Evolutionary conservation across 257 asterid species (phyloP), one percentile per base, ranked within the genome.

Genomic region (Solanum pimpinellifolium): DNA sequence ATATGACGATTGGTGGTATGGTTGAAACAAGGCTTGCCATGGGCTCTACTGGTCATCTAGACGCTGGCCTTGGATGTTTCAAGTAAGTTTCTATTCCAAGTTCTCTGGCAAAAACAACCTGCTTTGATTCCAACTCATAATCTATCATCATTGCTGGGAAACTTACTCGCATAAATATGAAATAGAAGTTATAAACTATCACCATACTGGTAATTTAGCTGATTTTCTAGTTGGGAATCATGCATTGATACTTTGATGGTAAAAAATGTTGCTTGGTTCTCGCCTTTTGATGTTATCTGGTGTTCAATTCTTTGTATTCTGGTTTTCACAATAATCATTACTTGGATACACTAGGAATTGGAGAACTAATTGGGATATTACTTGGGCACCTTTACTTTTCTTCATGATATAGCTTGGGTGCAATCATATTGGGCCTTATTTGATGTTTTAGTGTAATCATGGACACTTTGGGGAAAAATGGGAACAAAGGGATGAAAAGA

Each of bases 21-120:
- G 99, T 96, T 88, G 99, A 96, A 96, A 96, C 98, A 27, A 93
- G 99, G 72, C 94, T 96, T 42, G 98, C 98, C 7, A 96, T 96
- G 99, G 99, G 98, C 86, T 96, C 95, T 80, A 97, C 99, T 37
- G 98, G 99, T 78, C 91, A 95, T 91, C 93, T 96, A 89, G 99
- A 98, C 7, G 98, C 98, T 86, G 99, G 99, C 49, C 94, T 93
- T 41, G 99, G 98, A 29, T 96, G 96, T 90, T 96, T 96, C 98
- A 96, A 93, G 98, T 96, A 86, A 95, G 94, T 89, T 89, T 39
- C 44, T 47, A 62, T 29, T 9, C 7, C 78, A 62, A 69, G 65
- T 87, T 84, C 76, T 70, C 88, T 85, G 73, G 23, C 52, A 13
- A 72, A 23, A 46, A 27, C 11, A 39, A 11, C 33, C 33, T 31